Conservation (phyloP, 345 rosid genomes). For the Luvunga scandens region DNA sequence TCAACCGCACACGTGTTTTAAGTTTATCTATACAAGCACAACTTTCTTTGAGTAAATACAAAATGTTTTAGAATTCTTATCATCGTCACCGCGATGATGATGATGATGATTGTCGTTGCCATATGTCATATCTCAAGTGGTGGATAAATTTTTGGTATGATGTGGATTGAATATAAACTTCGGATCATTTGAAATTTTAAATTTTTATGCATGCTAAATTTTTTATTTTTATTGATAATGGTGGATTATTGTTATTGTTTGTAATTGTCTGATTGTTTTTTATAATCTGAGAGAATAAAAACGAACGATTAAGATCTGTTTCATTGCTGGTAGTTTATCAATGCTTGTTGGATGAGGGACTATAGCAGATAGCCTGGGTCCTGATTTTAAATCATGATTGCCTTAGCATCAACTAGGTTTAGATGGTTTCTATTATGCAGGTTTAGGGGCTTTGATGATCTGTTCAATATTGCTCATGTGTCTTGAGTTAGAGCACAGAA, state of each 20-base stretch:
- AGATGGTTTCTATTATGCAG: slow-evolving; percentile 62
- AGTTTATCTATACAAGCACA: neutral
- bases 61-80: neutral
- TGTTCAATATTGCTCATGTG: slow-evolving; percentile 17
- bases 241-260: neutral
- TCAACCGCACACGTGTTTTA: neutral
- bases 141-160: neutral
- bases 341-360: slow-evolving; percentile 15
- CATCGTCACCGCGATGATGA: neutral
- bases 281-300: neutral
- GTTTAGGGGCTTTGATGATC: slow-evolving; percentile 38
- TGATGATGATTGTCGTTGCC: neutral
- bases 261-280: neutral
- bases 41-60: neutral
- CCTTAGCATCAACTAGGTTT: slow-evolving; percentile 49
- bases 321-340: neutral
- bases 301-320: neutral
- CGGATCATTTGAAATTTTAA: neutral
- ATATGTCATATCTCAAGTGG: neutral
- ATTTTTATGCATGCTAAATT: neutral
- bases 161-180: neutral
- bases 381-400: slow-evolving; percentile 22
- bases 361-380: slow-evolving; percentile 14
- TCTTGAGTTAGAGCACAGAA: slow-evolving; percentile 21
- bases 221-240: neutral